Evolutionary conservation across 108 stramenopile species (phyloP), one percentile per base, ranked within the genome.

Genomic region (Epipyxis sp.): DNA sequence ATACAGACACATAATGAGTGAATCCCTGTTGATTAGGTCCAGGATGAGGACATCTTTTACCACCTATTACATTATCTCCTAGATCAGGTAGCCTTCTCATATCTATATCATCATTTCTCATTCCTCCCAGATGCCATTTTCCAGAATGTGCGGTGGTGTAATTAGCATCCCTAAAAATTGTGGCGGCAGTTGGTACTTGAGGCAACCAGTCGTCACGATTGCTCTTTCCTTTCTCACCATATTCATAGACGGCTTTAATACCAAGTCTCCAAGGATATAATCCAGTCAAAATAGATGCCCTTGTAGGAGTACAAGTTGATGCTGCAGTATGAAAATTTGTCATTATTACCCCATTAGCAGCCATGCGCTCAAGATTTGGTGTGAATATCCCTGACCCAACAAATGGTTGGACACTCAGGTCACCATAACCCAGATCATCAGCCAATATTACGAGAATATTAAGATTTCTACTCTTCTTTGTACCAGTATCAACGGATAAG

Each of bases 371-470:
- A 10, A 65, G 35, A 6, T 37, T 16, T 32, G 61, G 61, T 32
- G 61, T 65, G 10, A 10, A 6, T 6, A 65, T 25, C 3, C 61
- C 61, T 35, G 61, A 35, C 6, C 61, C 61, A 65, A 65, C 34
- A 37, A 65, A 65, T 3, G 61, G 61, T 37, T 3, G 6, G 30
- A 65, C 61, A 65, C 61, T 65, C 6, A 32, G 20, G 25, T 65
- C 61, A 29, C 61, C 61, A 65, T 35, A 65, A 32, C 61, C 61
- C 61, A 65, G 34, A 25, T 65, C 61, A 65, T 65, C 61, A 16
- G 61, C 61, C 61, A 65, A 65, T 32, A 65, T 65, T 10, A 65
- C 6, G 34, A 65, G 35, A 65, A 65, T 6, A 65, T 65, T 65
- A 10, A 25, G 34, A 37, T n/a, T n/a, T n/a, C n/a, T n/a, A n/a